Evolutionary conservation across 805 yeast species (phyloP), one percentile per base, ranked within the genome.

Genomic region (Maudiozyma serrabonitensis): DNA sequence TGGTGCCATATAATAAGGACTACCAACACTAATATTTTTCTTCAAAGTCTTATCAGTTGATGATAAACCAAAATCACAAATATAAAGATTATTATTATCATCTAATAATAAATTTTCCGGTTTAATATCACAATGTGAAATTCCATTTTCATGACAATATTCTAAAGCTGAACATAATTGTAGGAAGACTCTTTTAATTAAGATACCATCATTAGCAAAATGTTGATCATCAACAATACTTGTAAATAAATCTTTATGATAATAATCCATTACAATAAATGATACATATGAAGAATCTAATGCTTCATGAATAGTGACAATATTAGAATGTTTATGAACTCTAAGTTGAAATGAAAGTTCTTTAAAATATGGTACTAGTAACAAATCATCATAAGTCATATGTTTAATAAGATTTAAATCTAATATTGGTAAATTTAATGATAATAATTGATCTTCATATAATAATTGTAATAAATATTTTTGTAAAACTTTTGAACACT

Each of bases 1-100:
- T 7, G 96, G 96, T 0, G 96, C 85, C 96, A 90, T 89, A 69
- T 89, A 89, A 66, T 87, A 90, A 23, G 86, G 77, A 7, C 91
- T 83, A 0, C 96, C 97, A 50, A 95, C 78, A 55, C 95, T 88
- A 19, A 81, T 79, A 58, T 84, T 84, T 53, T 84, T 78, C 53
- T 82, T 79, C 39, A 84, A 75, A 50, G 61, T 67, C 40, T 73
- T 69, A 11, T 77, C 74, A 45, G 77, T 75, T 51, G 91, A 78
- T 21, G 96, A 89, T 21, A 91, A 73, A 4, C 98, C 98, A 67
- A 93, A 91, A 69, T 91, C 99, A 37, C 95, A 67, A 6, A 91
- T 52, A 82, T 72, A 54, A 75, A 77, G 50, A 84, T 70, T 49
- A 69, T 74, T 48, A 74, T 63, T 51, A 81, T 87, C 57, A 76